Base-by-base conservation (phyloP, 1,139 yeast genomes). In the Taphrina deformans region DNA sequence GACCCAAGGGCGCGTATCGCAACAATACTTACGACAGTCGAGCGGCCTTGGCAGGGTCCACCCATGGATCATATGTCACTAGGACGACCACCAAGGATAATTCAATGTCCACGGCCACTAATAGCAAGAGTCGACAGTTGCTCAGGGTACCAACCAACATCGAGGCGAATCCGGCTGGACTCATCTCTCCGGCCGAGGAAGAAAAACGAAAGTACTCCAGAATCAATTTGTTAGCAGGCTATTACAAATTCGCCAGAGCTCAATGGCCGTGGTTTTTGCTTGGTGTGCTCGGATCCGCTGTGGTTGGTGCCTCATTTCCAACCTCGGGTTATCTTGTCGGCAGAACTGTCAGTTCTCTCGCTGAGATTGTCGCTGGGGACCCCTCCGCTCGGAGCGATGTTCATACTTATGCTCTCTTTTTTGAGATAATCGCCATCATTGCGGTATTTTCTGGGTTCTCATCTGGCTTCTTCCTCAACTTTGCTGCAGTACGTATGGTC, bases 401-500 rank as follows among this genome's bases (percentile, higher is more conserved):
- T 65, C 76, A 78, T 65, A 71, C 70, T 29, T 75, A 71, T 65
- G 69, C 79, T 16, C 78, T 78, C 0, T 76, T 73, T 70, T 74
- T 77, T 67, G 77, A 79, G 67, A 75, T 79, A 75, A 70, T 79
- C 50, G 80, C 79, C 24, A 68, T 73, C 26, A 69, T 77, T 16
- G 69, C 77, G 51, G 70, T 76, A 60, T 55, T 76, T 44, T 68
- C 72, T 1, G 74, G 75, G 55, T 58, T 73, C 29, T 52, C 71
- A 38, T 74, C 77, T 71, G 73, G 77, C 55, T 69, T 74, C 38
- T 68, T 70, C 53, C 69, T 78, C 58, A 68, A 75, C 2, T 67
- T 68, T 50, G 72, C 77, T 0, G 69, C 80, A 12, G 82, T 79
- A 70, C 68, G 79, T 55, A 73, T 80, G 21, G 79, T 79, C 9